Percentiles rank a stretch among this genome's conserved stretches.
Evolutionary conservation across 2,329 filamentous ascomycete genomes (phyloP).

Genomic region (Fusarium albidum): DNA sequence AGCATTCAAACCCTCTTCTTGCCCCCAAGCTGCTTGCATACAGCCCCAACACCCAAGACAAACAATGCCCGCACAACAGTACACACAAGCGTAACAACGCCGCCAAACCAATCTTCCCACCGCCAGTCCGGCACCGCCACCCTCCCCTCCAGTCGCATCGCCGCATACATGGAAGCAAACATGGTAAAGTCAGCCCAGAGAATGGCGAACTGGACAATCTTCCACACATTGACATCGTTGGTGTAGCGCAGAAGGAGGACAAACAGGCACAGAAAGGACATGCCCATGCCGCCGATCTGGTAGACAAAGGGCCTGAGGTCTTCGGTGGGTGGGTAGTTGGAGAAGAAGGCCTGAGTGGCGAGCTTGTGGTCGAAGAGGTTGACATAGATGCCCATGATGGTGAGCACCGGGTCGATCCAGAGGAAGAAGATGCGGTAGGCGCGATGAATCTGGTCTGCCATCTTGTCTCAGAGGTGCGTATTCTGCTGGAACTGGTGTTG

Average conservation of each 20-base stretch:
- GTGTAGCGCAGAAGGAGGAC: slow-evolving; percentile 29
- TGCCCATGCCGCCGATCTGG: slow-evolving; percentile 37
- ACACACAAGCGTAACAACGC: slow-evolving; percentile 10
- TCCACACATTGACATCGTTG: slow-evolving; percentile 34
- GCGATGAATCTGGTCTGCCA: slow-evolving; percentile 23
- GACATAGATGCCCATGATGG: slow-evolving; percentile 25
- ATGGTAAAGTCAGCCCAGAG: slow-evolving; percentile 34
- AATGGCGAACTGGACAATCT: slow-evolving; percentile 28
- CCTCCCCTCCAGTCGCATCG: slow-evolving; percentile 12
- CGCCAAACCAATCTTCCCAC: slow-evolving; percentile 26
- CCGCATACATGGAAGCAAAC: slow-evolving; percentile 26
- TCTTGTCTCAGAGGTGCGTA: slow-evolving; percentile 6
- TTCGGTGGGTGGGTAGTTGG: slow-evolving; percentile 9
- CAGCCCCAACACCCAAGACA: slow-evolving; percentile 24
- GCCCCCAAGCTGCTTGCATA: background rate
- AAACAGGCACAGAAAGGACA: slow-evolving; percentile 19
- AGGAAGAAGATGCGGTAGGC: slow-evolving; percentile 32
- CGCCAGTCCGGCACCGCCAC: slow-evolving; percentile 23
- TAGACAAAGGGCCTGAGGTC: slow-evolving; percentile 30
- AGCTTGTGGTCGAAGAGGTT: slow-evolving; percentile 31
- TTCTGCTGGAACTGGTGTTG: no score
- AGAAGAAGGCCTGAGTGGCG: slow-evolving; percentile 23
- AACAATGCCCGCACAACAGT: slow-evolving; percentile 28
- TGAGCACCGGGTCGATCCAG: slow-evolving; percentile 36
- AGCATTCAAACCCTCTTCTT: slow-evolving; percentile 10